Conservation (phyloP, 2,329 filamentous ascomycete species). For the Fusarium solani-melongenae region DNA sequence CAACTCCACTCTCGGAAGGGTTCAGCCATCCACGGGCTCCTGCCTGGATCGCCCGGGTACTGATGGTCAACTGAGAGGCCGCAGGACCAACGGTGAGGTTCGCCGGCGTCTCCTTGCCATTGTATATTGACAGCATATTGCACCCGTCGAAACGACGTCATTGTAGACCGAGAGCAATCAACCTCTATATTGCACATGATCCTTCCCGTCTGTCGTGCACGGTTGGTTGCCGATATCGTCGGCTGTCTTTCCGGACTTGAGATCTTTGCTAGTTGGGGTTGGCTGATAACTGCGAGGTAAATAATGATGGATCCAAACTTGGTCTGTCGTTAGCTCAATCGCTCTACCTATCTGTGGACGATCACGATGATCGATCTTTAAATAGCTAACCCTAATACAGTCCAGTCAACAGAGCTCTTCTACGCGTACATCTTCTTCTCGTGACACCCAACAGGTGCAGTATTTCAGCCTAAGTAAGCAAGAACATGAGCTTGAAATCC, state of each 20-base stretch:
- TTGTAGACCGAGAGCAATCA: slow-evolving; percentile 13
- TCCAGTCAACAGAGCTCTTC: neutral
- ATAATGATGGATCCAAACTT: neutral
- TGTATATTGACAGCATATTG: neutral
- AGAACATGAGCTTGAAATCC: neutral
- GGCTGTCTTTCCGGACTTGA: neutral
- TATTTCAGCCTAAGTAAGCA: neutral
- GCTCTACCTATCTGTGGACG: neutral
- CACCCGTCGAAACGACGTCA: slow-evolving; percentile 8
- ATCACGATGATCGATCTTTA: neutral
- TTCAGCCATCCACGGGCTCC: neutral
- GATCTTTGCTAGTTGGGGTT: neutral
- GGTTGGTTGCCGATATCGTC: neutral
- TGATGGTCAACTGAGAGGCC: slow-evolving; percentile 8
- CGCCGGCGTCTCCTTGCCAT: slow-evolving; percentile 6
- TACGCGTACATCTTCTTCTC: neutral
- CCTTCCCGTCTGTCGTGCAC: slow-evolving; percentile 6
- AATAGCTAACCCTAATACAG: neutral
- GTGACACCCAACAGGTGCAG: neutral
- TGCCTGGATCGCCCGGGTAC: slow-evolving; percentile 9
- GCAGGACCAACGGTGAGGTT: slow-evolving; percentile 2
- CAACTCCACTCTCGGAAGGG: neutral
- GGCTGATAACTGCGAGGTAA: neutral
- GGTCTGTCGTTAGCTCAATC: neutral
- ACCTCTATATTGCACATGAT: neutral